Evolutionary conservation across 768 basidiomycete species (phyloP), one percentile per base, ranked within the genome.

Genomic region (Gelatoporia subvermispora): DNA sequence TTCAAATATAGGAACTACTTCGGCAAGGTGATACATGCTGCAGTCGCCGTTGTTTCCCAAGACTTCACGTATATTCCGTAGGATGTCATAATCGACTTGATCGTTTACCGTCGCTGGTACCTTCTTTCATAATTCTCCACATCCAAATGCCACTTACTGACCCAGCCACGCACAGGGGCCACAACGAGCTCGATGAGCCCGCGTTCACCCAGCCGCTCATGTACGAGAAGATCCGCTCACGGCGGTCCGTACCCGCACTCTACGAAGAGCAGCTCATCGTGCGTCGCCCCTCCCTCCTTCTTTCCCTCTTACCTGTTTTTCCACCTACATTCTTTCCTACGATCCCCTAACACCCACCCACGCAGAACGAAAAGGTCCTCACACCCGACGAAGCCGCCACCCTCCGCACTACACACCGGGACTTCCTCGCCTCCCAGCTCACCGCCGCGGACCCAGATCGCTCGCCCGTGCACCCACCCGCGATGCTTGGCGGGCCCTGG

Each of bases 161-260:
- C 46, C 8, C 42, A 39, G 17, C 28, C 23, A 15, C 31, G n/a
- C 23, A 9, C 41, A 82, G 89, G 80, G 81, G 91, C 2, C 92
- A 93, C 63, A 94, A 94, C 58, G 92, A 93, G 65, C 75, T 93
- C 24, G 89, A 93, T 59, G 77, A 93, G 44, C 90, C 90, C 0
- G 80, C 81, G 15, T 88, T 92, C 63, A 95, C 93, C 0, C 86
- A 85, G 50, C 93, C 93, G 0, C 68, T 84, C 9, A 96, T 95
- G 93, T 96, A 96, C 66, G 76, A 88, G 64, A 81, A 87, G 68
- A 94, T 95, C 58, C 77, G 82, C 5, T 76, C 82, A 0, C 73
- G 92, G 41, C 78, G 74, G 40, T 87, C 85, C 11, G 89, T 93
- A 4, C 90, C 91, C 4, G 72, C 82, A 44, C 69, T 91, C 11